These are phyloP conservation scores for Phytophthora ohioensis DNA, from an alignment of 352 stramenopile genomes.

Conservation along the genomic window DNA sequence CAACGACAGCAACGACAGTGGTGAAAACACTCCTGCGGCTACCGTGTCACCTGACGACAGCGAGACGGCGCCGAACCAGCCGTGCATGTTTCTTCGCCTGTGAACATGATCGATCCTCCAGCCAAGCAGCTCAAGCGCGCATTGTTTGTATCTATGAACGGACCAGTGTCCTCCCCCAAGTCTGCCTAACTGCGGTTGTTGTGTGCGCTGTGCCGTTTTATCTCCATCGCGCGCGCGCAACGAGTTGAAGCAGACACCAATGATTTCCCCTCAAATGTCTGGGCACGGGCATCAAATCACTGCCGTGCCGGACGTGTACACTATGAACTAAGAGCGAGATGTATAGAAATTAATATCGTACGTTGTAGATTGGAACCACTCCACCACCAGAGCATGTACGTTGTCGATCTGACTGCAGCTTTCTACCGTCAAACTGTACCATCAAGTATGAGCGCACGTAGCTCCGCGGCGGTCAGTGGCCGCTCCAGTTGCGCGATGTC, in stretches of 20 bases:
- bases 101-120: constrained; percentile 15
- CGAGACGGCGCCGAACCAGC: constrained; percentile 13
- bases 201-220: constrained; percentile 23
- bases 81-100: constrained; percentile 39
- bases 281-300: not conserved
- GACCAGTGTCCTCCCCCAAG: constrained; percentile 15
- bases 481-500: constrained; percentile 65
- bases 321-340: constrained; percentile 25
- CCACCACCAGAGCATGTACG: not conserved
- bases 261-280: constrained; percentile 33
- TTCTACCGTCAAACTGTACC: not conserved
- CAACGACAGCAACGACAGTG: not conserved
- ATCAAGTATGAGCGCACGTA: constrained; percentile 37
- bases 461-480: constrained; percentile 38
- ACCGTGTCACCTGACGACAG: constrained; percentile 27
- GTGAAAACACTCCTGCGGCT: not conserved
- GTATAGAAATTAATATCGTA: constrained; percentile 21
- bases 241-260: constrained; percentile 41
- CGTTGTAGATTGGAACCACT: constrained; percentile 28
- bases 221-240: constrained; percentile 16
- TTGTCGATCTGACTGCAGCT: not conserved
- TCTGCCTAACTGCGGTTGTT: constrained; percentile 38
- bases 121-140: constrained; percentile 8
- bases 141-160: constrained; percentile 32
- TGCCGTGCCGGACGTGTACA: constrained; percentile 22